A percentile compares a stretch with the other conserved stretches of the same genome.
phyloP scores from a whole-genome alignment of 345 rosid genomes.

The Viola odorata region DNA sequence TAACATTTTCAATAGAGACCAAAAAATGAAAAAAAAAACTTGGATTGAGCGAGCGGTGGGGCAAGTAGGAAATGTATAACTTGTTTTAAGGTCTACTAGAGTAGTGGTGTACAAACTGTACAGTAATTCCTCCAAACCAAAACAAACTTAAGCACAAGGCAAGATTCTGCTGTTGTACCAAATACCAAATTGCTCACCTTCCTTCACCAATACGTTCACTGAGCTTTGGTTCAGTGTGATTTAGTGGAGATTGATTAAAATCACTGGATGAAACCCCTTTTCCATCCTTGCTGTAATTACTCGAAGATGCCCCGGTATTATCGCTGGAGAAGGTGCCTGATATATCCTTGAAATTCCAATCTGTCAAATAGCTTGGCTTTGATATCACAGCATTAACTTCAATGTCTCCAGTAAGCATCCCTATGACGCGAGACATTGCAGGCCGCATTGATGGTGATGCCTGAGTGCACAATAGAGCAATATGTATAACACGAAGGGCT shows the following conservation, averaged over 20 bases:
- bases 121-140: too few relatives aligned
- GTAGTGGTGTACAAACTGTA: too few relatives aligned
- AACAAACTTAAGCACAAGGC: too few relatives aligned
- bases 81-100: too few relatives aligned
- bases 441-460: constrained; percentile 27
- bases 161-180: too few relatives aligned
- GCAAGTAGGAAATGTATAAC: too few relatives aligned
- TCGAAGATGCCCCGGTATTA: neutral
- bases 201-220: constrained; percentile 18
- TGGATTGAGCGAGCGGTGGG: too few relatives aligned
- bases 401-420: constrained; percentile 28
- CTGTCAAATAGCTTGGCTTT: constrained; percentile 31
- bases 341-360: constrained; percentile 19
- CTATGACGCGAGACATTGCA: constrained; percentile 31
- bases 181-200: constrained; percentile 7
- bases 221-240: constrained; percentile 13
- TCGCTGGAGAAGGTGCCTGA: constrained; percentile 10
- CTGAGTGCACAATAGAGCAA: constrained; percentile 37
- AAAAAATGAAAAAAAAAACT: too few relatives aligned
- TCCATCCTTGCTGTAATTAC: neutral
- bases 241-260: constrained; percentile 1
- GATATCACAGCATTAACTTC: constrained; percentile 21
- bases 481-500: constrained; percentile 22
- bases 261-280: neutral
- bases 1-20: too few relatives aligned